These are phyloP conservation scores for Annulohypoxylon truncatum DNA, from an alignment of 2,329 filamentous ascomycete genomes.

Conservation along the genomic window DNA sequence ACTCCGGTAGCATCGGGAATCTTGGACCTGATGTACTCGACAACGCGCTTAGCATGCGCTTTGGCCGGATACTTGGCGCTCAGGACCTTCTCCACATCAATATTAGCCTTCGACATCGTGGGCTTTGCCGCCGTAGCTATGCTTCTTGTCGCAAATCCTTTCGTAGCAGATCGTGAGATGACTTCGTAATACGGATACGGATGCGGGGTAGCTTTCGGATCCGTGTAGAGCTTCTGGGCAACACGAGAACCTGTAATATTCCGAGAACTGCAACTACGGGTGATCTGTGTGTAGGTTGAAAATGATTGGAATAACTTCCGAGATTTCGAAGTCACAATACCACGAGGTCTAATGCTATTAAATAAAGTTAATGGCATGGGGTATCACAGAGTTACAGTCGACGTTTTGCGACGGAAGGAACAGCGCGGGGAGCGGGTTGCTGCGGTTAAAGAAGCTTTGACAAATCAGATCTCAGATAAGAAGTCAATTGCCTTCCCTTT, in stretches of 20 bases:
- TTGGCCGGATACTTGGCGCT: conserved; percentile 84
- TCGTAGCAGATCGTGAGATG: conserved; percentile 32
- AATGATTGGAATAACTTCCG: not conserved
- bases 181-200: conserved; percentile 34
- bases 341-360: conserved; percentile 1
- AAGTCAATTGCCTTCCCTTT: conserved; percentile 28
- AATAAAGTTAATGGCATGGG: conserved; percentile 13
- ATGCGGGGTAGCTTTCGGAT: conserved; percentile 45
- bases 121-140: conserved; percentile 18
- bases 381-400: not conserved
- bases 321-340: not conserved
- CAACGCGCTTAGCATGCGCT: conserved; percentile 85
- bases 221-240: conserved; percentile 17
- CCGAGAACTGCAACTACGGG: conserved; percentile 1
- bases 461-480: conserved; percentile 25
- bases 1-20: conserved; percentile 74
- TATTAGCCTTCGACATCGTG: conserved; percentile 48
- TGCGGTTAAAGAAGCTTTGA: conserved; percentile 25
- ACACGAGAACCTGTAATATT: conserved; percentile 15
- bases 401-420: conserved; percentile 1
- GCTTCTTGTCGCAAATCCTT: conserved; percentile 26
- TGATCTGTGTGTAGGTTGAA: not conserved
- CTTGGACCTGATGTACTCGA: conserved; percentile 77
- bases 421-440: conserved; percentile 20
- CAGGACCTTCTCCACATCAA: conserved; percentile 64